Evolutionary conservation across 2,329 filamentous ascomycete genomes (phyloP), one percentile per base, ranked within the genome.

Genomic region (Elsinoe fawcettii): DNA sequence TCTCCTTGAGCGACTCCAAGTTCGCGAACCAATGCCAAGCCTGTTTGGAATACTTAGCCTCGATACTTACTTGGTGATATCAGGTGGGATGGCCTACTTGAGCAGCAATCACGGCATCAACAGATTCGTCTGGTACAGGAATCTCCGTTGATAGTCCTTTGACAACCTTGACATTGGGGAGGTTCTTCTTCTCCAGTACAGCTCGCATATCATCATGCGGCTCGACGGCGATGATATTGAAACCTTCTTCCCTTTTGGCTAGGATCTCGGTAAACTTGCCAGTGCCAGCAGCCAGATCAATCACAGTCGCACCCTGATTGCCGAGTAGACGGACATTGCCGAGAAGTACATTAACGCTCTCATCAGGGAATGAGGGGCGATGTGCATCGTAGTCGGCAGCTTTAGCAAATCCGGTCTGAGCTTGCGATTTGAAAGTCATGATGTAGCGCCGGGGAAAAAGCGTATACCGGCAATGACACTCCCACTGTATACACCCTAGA

Each of bases 251-350:
- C 27, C 84, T 73, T 12, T 69, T 72, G 5, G 81, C 80, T 32
- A 90, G 74, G 16, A 78, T 63, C 67, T 85, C 81, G 0, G 85
- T 88, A 65, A 88, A 84, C 65, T 87, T 87, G 23, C 86, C 86
- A 0, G 85, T 87, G 0, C 85, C 85, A 2, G 84, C 82, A 1
- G 79, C 85, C 16, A 88, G 73, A 66, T 88, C 85, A 22, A 87
- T 67, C 39, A 88, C 70, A 44, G 70, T 76, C 12, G 78, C 77
- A 46, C 73, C 71, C 20, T 65, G 60, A 46, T 60, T 61, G 23
- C 73, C 75, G 25, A 74, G 70, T 7, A 88, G 68, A 5, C 74
- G 70, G n/a, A 86, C 72, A 51, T 77, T 73, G 14, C 67, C 63
- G 2, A 90, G 77, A 16, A 90, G 78, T 34, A 72, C 69, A 18